Base-by-base conservation (phyloP, 2,329 filamentous ascomycete species). In the Helotiales sp. region DNA sequence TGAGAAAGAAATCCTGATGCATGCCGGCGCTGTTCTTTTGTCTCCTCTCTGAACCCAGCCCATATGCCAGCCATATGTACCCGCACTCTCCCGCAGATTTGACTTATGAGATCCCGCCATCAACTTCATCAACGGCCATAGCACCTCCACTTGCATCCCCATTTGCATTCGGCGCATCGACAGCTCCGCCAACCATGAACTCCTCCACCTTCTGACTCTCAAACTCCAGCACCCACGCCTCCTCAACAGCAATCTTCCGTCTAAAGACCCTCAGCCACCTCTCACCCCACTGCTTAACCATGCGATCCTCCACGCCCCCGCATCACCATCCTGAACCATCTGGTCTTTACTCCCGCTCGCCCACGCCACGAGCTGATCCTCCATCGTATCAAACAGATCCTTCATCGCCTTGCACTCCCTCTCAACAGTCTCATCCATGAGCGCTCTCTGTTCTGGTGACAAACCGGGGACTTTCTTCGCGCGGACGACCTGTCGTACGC, bases 221-320 rank as follows among this genome's bases (percentile, higher is more conserved):
- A 2, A 77, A 77, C 71, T 83, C 81, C 8, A 79, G 65, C 60
- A 84, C 75, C 75, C 86, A 87, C 0, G 91, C 86, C 80, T 97
- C 93, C 81, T 98, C 94, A 15, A 98, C 92, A 2, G 92, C 92
- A 15, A 87, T 87, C 79, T 93, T 91, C 50, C 96, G 85, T 74
- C 89, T 83, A 79, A 97, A 97, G 1, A 96, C 93, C 34, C 93
- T 86, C 69, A 93, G 82, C 96, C 96, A 99, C 57, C 93, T 87
- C 76, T 88, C 86, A 0, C 91, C 94, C 96, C 96, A 98, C 60
- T 87, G 85, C 69, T 86, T 86, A 65, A 97, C 86, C 71, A 94
- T 82, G 67, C 85, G 85, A 72, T 90, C 87, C 34, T 87, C 84
- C 40, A 85, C 85, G 32, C 81, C 83, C 84, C 52, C 2, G 8